Percentiles rank a stretch among this genome's conserved stretches.
Evolutionary conservation across 179 eudicot genomes (phyloP).

Genomic region (Beta macrorhiza): DNA sequence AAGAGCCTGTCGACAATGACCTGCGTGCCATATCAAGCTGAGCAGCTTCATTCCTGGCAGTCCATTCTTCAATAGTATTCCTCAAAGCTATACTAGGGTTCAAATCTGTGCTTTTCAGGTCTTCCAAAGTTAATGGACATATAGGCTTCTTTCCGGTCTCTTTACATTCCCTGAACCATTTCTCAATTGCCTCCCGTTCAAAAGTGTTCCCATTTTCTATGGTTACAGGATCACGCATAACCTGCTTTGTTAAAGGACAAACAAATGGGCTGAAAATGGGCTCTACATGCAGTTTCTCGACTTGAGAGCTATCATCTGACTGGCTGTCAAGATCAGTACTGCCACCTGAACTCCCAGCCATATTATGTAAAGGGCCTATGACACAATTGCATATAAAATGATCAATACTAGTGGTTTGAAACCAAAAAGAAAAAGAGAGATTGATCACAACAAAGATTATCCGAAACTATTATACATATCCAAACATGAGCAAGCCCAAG

Average conservation of each 20-base stretch:
- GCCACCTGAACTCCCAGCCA: conserved; percentile 81
- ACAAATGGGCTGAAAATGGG: conserved; percentile 78
- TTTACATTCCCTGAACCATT: conserved; percentile 79
- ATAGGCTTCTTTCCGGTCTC: conserved; percentile 60
- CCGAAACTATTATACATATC: not conserved
- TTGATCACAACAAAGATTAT: not conserved
- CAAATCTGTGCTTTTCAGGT: conserved; percentile 57
- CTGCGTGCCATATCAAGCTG: conserved; percentile 79
- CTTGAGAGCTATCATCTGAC: conserved; percentile 69
- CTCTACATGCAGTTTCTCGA: conserved; percentile 66
- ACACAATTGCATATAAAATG: conserved; percentile 1
- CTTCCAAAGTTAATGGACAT: conserved; percentile 71
- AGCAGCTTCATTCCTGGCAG: conserved; percentile 90
- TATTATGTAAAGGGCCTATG: conserved; percentile 37
- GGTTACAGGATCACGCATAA: conserved; percentile 87
- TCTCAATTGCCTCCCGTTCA: conserved; percentile 92
- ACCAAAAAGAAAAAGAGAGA: not conserved
- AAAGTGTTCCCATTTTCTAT: conserved; percentile 78
- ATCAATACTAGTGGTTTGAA: not conserved
- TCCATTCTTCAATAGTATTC: conserved; percentile 87
- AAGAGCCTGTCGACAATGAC: conserved; percentile 47
- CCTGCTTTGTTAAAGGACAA: conserved; percentile 80
- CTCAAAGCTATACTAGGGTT: conserved; percentile 83
- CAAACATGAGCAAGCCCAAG: not conserved
- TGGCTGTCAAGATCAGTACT: conserved; percentile 59